Evolutionary conservation across 306 rosid genomes (phyloP).

Genomic region (Acmispon strigosus): DNA sequence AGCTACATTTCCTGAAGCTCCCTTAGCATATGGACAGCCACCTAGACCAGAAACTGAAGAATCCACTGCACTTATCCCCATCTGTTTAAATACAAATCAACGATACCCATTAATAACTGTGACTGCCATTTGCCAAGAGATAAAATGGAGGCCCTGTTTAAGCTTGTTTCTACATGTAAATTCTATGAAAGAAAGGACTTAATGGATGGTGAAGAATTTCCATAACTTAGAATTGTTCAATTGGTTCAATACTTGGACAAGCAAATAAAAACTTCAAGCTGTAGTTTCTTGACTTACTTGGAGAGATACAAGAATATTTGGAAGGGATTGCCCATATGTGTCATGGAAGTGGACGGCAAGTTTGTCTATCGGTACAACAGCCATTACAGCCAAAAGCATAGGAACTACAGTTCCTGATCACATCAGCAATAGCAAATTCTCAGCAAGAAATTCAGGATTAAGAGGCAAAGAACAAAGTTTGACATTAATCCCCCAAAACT

Average conservation of each 20-base stretch:
- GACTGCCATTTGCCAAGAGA: neutral
- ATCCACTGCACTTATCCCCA: constrained; percentile 40
- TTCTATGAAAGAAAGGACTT: neutral
- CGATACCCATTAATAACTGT: constrained; percentile 20
- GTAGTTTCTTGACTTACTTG: constrained; percentile 49
- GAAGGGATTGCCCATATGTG: constrained; percentile 84
- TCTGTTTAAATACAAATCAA: constrained; percentile 37
- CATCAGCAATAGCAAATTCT: neutral
- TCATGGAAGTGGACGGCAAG: constrained; percentile 94
- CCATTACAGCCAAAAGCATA: constrained; percentile 83
- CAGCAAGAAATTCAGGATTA: neutral
- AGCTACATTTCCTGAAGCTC: constrained; percentile 57
- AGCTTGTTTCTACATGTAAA: neutral
- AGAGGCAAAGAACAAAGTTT: neutral
- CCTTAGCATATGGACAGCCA: constrained; percentile 37
- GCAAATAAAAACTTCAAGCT: constrained; percentile 8
- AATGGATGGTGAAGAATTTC: neutral
- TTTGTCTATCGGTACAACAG: constrained; percentile 64
- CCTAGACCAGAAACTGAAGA: constrained; percentile 35
- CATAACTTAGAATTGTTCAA: neutral
- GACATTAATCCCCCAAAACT: constrained; percentile 1
- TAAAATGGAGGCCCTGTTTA: neutral
- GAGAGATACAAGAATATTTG: constrained; percentile 74
- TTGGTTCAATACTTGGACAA: neutral
- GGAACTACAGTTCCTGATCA: constrained; percentile 66